Base-by-base conservation (phyloP, 495 filamentous ascomycete genomes). In the Penicillium coprophilum region DNA sequence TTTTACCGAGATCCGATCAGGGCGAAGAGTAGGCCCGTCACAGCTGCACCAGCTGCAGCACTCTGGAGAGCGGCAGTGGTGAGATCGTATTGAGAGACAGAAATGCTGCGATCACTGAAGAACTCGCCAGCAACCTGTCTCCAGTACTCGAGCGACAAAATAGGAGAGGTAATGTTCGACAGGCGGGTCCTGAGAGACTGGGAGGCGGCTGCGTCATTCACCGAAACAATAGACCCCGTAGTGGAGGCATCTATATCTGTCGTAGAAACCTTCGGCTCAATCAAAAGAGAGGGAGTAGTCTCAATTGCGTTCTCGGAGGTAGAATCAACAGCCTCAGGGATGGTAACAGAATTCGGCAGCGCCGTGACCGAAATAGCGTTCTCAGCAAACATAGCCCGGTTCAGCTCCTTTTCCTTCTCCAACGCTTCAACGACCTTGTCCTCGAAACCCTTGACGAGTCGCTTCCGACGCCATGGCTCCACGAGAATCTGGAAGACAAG, bases 401-500 rank as follows among this genome's bases (percentile, higher is more conserved):
- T 61, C 4, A 71, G 57, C 7, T 63, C 59, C 60, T 83, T 83
- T 62, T 91, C 90, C 61, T 87, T 86, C 38, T 95, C 91, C 40
- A 97, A 76, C 1, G 91, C 88, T 63, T 87, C 85, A 19, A 54
- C 52, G 21, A 54, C 52, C 41, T 54, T 54, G 30, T 54, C 52
- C 52, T 54, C 52, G n/a, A 54, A 54, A 6, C 52, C 52, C 52
- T 54, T 46, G 20, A 54, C 52, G 21, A 98, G 78, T 59, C 91
- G 72, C 60, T 77, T 80, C 59, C 94, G 78, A 56, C 91, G 85
- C 91, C 92, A 97, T 8, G 94, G 94, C 77, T 98, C 94, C 45
- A 97, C 85, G n/a, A 89, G 86, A 62, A 96, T 86, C 74, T 97
- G 90, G 64, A 96, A 85, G 44, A 92, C 81, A 41, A 98, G 70